Conservation (phyloP, 352 stramenopile genomes). For the Phytophthora fragariae region DNA sequence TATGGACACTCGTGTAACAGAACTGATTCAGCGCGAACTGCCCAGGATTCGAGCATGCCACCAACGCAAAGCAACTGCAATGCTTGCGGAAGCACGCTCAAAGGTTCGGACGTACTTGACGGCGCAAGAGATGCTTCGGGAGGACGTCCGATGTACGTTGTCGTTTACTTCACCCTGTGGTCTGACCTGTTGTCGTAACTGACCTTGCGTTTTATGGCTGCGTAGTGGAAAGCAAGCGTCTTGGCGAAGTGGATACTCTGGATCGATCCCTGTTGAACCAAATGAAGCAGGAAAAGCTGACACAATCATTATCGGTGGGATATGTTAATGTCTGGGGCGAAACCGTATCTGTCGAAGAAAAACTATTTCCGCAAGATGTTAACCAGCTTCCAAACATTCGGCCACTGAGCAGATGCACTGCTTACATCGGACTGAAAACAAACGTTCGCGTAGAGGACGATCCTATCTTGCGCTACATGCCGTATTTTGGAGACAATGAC, state of each 20-base stretch:
- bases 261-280: constrained; percentile 50
- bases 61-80: constrained; percentile 52
- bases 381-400: constrained; percentile 50
- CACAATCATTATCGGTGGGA: constrained; percentile 38
- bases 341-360: constrained; percentile 26
- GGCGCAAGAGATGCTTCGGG: constrained; percentile 25
- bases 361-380: constrained; percentile 34
- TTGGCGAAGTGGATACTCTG: constrained; percentile 26
- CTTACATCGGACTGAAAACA: constrained; percentile 69
- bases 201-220: constrained; percentile 1
- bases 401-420: constrained; percentile 71
- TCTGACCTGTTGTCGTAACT: neutral
- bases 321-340: constrained; percentile 45
- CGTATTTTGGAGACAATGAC: constrained; percentile 94
- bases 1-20: constrained; percentile 54
- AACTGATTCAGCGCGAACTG: constrained; percentile 51
- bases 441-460: constrained; percentile 90
- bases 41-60: constrained; percentile 63
- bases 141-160: constrained; percentile 20
- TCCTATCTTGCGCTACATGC: constrained; percentile 87
- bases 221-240: constrained; percentile 28
- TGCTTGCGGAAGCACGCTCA: constrained; percentile 51
- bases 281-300: constrained; percentile 53
- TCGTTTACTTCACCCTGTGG: neutral
- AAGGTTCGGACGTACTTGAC: constrained; percentile 43